Evolutionary conservation across 768 basidiomycete genomes (phyloP).

Genomic region (Tulasnella sp.): DNA sequence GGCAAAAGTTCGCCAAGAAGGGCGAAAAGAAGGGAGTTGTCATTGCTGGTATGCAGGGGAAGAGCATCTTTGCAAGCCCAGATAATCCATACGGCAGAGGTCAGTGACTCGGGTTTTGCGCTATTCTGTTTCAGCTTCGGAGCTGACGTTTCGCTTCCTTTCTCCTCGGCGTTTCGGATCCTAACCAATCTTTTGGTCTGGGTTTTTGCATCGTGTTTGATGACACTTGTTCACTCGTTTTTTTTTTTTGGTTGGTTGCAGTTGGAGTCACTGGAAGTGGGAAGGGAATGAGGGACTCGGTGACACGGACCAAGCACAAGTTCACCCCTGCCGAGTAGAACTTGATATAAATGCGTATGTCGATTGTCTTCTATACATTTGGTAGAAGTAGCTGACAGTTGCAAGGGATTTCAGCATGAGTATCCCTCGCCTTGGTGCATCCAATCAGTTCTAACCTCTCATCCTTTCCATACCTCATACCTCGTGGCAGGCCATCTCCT

Average conservation of each 20-base stretch:
- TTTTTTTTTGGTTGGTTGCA: conserved; percentile 38
- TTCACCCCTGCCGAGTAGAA: conserved; percentile 43
- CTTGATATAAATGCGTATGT: neutral
- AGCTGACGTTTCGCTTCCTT: conserved; percentile 31
- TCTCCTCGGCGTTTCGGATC: neutral
- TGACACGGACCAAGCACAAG: conserved; percentile 69
- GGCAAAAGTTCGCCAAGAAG: conserved; percentile 96
- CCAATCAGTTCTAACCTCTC: neutral
- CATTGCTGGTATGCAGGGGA: conserved; percentile 83
- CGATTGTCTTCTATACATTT: neutral
- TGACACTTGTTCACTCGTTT: conserved; percentile 29
- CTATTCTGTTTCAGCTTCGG: neutral
- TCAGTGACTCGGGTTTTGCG: conserved; percentile 38
- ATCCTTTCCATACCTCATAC: neutral
- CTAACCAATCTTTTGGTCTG: conserved; percentile 27
- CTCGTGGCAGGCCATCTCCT: neutral
- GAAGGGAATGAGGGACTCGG: conserved; percentile 79
- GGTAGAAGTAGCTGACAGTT: neutral
- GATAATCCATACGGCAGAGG: conserved; percentile 86
- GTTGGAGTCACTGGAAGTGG: conserved; percentile 91
- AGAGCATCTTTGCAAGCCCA: conserved; percentile 91
- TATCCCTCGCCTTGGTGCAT: neutral
- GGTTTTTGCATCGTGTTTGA: neutral
- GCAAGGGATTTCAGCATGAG: neutral
- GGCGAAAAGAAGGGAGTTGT: conserved; percentile 87